Percentiles rank a stretch among this genome's conserved stretches.
These are phyloP conservation scores for Ophiostoma montium DNA, from an alignment of 2,329 filamentous ascomycete species.

Conservation along the genomic window DNA sequence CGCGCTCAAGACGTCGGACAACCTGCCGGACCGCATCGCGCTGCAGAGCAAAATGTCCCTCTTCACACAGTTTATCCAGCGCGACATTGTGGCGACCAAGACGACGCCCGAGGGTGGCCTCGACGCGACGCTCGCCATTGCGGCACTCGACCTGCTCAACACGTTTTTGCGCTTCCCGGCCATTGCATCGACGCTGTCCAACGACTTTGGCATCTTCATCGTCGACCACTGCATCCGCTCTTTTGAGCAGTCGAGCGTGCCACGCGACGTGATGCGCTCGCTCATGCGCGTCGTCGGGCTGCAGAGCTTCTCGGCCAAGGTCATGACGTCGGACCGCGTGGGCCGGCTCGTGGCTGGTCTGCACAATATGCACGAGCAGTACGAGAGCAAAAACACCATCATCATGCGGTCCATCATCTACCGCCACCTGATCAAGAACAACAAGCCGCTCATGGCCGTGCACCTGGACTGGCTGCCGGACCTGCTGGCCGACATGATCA, in stretches of 20 bases:
- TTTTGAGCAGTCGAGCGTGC: constrained; percentile 51
- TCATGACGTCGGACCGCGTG: constrained; percentile 59
- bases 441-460: constrained; percentile 52
- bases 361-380: constrained; percentile 55
- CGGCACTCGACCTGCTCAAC: constrained; percentile 63
- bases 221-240: constrained; percentile 66
- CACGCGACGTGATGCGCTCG: constrained; percentile 67
- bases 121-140: constrained; percentile 59
- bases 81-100: constrained; percentile 54
- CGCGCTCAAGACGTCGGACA: constrained; percentile 67
- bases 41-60: constrained; percentile 63
- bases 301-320: constrained; percentile 61
- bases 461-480: constrained; percentile 71
- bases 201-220: constrained; percentile 67
- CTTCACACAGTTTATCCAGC: constrained; percentile 68
- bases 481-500: constrained; percentile 69
- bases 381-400: constrained; percentile 64
- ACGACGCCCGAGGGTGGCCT: constrained; percentile 33
- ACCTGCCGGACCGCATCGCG: constrained; percentile 59
- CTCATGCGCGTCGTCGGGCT: constrained; percentile 68
- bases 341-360: constrained; percentile 57
- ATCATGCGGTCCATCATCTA: constrained; percentile 69
- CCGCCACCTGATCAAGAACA: constrained; percentile 54
- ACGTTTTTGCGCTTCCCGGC: constrained; percentile 62
- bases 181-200: constrained; percentile 55